phyloP scores from a whole-genome alignment of 257 asterid genomes.

The Petrea volubilis region DNA sequence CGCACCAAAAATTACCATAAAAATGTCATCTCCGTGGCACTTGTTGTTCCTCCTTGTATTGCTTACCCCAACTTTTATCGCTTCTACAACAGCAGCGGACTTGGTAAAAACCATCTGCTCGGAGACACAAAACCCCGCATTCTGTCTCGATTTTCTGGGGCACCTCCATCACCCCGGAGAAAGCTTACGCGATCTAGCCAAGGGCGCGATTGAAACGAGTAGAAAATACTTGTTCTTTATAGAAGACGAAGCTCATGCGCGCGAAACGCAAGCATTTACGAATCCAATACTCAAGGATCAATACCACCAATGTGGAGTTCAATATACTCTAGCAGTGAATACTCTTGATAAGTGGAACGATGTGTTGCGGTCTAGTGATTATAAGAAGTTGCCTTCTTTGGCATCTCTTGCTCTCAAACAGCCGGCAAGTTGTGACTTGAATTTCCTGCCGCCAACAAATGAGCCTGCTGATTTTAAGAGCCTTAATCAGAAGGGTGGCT shows the following conservation, averaged over 20 bases:
- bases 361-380: slow-evolving; percentile 1
- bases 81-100: not conserved
- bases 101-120: not conserved
- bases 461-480: not conserved
- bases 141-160: not conserved
- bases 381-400: not conserved
- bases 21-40: not conserved
- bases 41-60: not conserved
- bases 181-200: not conserved
- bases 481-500: not conserved
- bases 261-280: not conserved
- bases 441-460: not conserved
- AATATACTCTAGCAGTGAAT: slow-evolving; percentile 2
- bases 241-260: slow-evolving; percentile 5
- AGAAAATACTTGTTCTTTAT: not conserved
- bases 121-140: not conserved
- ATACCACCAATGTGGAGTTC: not conserved
- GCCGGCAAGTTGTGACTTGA: not conserved
- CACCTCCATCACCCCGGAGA: not conserved
- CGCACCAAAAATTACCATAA: not conserved
- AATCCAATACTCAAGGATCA: not conserved
- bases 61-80: not conserved
- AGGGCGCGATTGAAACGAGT: not conserved
- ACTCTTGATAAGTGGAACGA: not conserved
- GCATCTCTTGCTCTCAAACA: slow-evolving; percentile 8